These are phyloP conservation scores for Fonticula alba DNA, from an alignment of 78 protist genomes.

Conservation along the genomic window DNA sequence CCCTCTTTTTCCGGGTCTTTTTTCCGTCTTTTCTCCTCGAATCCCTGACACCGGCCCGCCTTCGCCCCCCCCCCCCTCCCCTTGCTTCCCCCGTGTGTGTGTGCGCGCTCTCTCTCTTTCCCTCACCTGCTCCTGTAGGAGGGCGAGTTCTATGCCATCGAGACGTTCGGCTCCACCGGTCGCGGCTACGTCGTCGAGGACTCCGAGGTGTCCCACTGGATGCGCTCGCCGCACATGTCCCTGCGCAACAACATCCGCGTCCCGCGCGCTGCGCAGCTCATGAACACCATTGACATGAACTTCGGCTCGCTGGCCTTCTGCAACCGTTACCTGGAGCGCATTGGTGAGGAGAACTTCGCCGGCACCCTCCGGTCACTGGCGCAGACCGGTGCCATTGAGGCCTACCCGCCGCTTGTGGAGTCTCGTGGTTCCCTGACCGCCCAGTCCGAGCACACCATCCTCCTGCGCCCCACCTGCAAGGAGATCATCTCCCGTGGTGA, in stretches of 20 bases:
- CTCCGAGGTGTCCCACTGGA: slow-evolving; percentile 72
- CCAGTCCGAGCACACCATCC: slow-evolving; percentile 87
- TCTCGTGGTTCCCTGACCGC: slow-evolving; percentile 70
- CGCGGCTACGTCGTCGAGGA: slow-evolving; percentile 65
- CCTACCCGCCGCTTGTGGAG: slow-evolving; percentile 89
- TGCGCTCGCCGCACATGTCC: slow-evolving; percentile 37
- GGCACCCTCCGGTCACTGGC: slow-evolving; percentile 54
- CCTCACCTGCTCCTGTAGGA: no score
- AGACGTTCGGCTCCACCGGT: slow-evolving; percentile 97
- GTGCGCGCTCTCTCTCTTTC: no score
- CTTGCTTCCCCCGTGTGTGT: no score
- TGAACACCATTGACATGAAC: slow-evolving; percentile 49
- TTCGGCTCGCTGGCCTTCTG: slow-evolving; percentile 92
- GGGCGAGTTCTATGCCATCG: slow-evolving; percentile 95
- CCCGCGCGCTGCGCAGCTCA: slow-evolving; percentile 51
- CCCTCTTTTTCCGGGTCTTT: no score
- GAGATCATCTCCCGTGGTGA: slow-evolving; percentile 82
- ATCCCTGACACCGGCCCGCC: no score
- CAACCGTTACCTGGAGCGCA: slow-evolving; percentile 58
- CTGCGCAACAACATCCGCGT: slow-evolving; percentile 7
- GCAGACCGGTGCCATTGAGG: slow-evolving; percentile 43
- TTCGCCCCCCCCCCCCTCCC: no score
- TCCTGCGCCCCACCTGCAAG: slow-evolving; percentile 75
- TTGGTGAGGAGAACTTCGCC: slow-evolving; percentile 29
- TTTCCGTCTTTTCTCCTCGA: no score